Conservation (phyloP, 371 early-diverging fungal species). For the Mucor ambiguus region DNA sequence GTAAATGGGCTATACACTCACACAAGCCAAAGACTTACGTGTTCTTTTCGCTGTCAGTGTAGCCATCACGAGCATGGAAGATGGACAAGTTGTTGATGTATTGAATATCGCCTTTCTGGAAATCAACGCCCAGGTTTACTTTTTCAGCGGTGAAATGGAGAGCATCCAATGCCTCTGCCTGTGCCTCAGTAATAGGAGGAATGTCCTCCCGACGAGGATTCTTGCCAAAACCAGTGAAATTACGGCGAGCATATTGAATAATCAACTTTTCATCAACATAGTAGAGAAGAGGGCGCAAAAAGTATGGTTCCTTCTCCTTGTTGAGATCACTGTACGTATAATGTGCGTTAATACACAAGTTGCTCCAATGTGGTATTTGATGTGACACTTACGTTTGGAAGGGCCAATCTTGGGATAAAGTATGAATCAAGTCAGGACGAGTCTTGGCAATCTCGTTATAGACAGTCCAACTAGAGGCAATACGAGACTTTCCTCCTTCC, state of each 20-base stretch:
- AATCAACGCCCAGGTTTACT: constrained; percentile 25
- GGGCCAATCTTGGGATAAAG: constrained; percentile 30
- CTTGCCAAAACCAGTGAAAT: constrained; percentile 33
- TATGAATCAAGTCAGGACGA: constrained; percentile 35
- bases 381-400: constrained; percentile 25
- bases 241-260: constrained; percentile 36
- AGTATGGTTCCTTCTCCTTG: constrained; percentile 17
- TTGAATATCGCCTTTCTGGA: constrained; percentile 37
- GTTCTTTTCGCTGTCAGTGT: constrained; percentile 30
- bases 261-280: constrained; percentile 32
- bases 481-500: constrained; percentile 32
- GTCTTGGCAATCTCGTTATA: constrained; percentile 34
- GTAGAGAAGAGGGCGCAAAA: constrained; percentile 26
- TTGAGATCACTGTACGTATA: constrained; percentile 9
- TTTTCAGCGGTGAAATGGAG: constrained; percentile 35
- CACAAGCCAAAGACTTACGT: constrained; percentile 13
- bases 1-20: not conserved
- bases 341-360: not conserved
- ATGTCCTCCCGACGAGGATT: constrained; percentile 35
- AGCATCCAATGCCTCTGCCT: constrained; percentile 35
- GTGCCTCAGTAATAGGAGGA: constrained; percentile 36
- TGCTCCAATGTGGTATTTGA: not conserved
- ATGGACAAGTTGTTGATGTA: constrained; percentile 37
- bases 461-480: constrained; percentile 40
- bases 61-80: constrained; percentile 38